Base-by-base conservation (phyloP, 148 eudicot species). In the Nepenthes gracilis region DNA sequence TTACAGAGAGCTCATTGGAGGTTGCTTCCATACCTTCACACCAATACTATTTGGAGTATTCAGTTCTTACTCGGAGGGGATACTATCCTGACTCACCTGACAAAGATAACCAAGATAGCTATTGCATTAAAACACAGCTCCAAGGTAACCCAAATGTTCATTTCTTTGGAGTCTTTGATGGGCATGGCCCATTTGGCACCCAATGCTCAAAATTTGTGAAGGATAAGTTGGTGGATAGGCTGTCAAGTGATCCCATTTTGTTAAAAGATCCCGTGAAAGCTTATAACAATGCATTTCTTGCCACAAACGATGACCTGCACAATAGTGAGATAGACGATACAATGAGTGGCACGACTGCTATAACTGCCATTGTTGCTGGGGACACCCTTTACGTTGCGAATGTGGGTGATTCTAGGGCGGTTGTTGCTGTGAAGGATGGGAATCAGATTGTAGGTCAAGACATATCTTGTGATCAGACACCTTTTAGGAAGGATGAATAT, bases 311-410 rank as follows among this genome's bases (percentile, higher is more conserved):
- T 45, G 96, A 92, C 64, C 80, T 92, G 40, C 98, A 92, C 57
- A 55, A 61, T 38, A 88, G 86, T 63, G 88, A 77, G 0, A 79
- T 92, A 43, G 98, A 92, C 59, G 98, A 92, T 71, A 66, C 87
- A 1, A 80, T 88, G 96, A 92, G 98, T 71, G 98, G 98, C 43
- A 92, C 98, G n/a, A 92, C 98, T 1, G 96, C 98, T 4, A 88
- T 92, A 61, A 82, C 95, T 15, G 96, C 79, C 55, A 85, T 92
- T 50, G 87, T 88, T 50, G 60, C 86, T 58, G 98, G 85, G 62
- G 74, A 92, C 64, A 81, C 43, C 55, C 79, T 92, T 23, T 92
- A 83, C 67, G 96, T 92, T 58, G 96, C 98, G 1, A 92, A 92
- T 76, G 98, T 82, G 62, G 98, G 98, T 9, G 98, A 92, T 75